phyloP scores from a whole-genome alignment of 2,329 filamentous ascomycete genomes.

The Cladophialophora yegresii region DNA sequence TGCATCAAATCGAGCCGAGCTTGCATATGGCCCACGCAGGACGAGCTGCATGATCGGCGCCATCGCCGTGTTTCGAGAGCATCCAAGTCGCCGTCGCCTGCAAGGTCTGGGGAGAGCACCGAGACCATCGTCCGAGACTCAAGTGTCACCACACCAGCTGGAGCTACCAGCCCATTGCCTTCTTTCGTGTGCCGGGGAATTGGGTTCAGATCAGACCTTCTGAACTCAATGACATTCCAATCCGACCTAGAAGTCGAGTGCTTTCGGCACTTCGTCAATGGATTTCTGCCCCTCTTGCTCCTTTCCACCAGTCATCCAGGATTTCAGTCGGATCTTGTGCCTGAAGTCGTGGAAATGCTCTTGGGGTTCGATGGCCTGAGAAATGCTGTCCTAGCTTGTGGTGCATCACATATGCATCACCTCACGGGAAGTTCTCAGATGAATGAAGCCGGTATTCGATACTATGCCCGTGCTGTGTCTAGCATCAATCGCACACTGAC shows the following conservation, averaged over 20 bases:
- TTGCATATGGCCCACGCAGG: constrained; percentile 27
- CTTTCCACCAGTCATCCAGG: constrained; percentile 24
- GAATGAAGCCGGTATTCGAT: constrained; percentile 21
- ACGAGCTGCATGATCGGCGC: constrained; percentile 26
- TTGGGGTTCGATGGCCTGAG: constrained; percentile 25
- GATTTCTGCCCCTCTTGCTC: constrained; percentile 19
- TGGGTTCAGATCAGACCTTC: constrained; percentile 18
- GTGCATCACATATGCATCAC: constrained; percentile 19
- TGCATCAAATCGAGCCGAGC: constrained; percentile 30
- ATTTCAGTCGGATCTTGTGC: constrained; percentile 19
- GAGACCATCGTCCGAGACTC: neutral
- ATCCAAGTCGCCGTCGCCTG: constrained; percentile 1
- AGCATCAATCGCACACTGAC: constrained; percentile 20
- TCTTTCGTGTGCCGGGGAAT: constrained; percentile 23
- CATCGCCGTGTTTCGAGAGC: constrained; percentile 21
- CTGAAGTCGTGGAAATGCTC: constrained; percentile 23
- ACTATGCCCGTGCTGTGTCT: constrained; percentile 24
- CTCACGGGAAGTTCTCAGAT: constrained; percentile 20
- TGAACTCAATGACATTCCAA: constrained; percentile 18
- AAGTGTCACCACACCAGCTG: neutral
- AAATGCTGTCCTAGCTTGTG: constrained; percentile 25
- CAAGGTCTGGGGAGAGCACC: neutral
- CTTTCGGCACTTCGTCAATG: constrained; percentile 24
- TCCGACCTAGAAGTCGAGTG: constrained; percentile 28
- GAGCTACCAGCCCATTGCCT: neutral